phyloP scores from a whole-genome alignment of 2,329 filamentous ascomycete genomes.

The Colletotrichum sp. region DNA sequence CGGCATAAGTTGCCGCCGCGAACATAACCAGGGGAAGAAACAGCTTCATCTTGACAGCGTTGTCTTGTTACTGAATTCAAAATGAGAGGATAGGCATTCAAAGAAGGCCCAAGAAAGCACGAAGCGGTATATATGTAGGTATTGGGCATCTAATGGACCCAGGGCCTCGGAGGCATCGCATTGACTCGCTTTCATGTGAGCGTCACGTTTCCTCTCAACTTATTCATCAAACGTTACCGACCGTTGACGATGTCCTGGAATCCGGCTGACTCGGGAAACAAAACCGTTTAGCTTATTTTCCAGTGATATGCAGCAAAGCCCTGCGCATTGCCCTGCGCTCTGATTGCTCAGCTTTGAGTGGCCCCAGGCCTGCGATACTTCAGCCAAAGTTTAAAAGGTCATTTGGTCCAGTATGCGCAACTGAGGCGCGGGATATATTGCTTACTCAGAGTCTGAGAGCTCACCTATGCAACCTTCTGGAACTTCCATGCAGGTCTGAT shows the following conservation, averaged over 20 bases:
- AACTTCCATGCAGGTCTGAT: neutral
- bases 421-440: neutral
- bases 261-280: neutral
- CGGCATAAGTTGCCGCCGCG: neutral
- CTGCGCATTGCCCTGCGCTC: neutral
- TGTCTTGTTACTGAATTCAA: fast-evolving
- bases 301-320: neutral
- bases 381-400: neutral
- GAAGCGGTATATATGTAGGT: neutral
- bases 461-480: neutral
- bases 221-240: neutral
- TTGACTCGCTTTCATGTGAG: neutral
- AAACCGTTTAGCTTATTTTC: neutral
- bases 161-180: neutral
- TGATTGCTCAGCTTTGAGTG: neutral
- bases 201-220: neutral
- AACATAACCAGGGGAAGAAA: neutral
- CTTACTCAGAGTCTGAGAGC: neutral
- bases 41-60: neutral
- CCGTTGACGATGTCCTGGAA: neutral
- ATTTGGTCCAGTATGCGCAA: neutral
- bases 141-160: neutral
- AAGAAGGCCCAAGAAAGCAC: fast-evolving
- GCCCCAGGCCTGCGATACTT: neutral
- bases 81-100: fast-evolving